Conservation (phyloP, 352 stramenopile genomes). For the Phytophthora agathidicida region DNA sequence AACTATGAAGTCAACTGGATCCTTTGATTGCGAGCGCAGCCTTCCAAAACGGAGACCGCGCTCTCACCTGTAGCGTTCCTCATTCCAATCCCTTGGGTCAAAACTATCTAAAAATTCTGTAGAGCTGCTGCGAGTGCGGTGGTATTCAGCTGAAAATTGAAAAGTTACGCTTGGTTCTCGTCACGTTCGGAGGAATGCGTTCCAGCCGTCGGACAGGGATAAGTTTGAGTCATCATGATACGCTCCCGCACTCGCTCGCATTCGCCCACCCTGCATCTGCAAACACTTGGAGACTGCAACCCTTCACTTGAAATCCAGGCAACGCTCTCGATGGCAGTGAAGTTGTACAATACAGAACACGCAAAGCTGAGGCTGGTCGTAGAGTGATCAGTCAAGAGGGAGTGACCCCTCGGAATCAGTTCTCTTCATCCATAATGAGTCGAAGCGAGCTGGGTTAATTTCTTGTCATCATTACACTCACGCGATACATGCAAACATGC, state of each 20-base stretch:
- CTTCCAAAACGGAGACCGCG: slow-evolving; percentile 73
- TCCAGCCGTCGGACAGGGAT: slow-evolving; percentile 89
- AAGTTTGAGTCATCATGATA: slow-evolving; percentile 89
- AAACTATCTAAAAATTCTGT: background rate
- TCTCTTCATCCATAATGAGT: slow-evolving; percentile 88
- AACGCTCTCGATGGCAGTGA: slow-evolving; percentile 1
- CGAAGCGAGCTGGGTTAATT: slow-evolving; percentile 90
- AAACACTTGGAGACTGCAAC: background rate
- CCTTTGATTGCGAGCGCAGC: slow-evolving; percentile 78
- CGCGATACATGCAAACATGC: slow-evolving; percentile 16
- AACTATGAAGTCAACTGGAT: slow-evolving; percentile 91
- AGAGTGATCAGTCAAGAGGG: slow-evolving; percentile 88
- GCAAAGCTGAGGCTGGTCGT: slow-evolving; percentile 16
- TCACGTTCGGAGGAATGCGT: slow-evolving; percentile 82
- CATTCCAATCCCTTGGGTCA: slow-evolving; percentile 59
- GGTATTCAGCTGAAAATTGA: slow-evolving; percentile 82
- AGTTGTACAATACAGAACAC: slow-evolving; percentile 12
- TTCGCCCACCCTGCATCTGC: background rate
- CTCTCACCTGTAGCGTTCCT: slow-evolving; percentile 81
- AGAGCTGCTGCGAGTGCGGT: slow-evolving; percentile 19
- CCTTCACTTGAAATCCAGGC: slow-evolving; percentile 32
- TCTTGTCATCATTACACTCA: slow-evolving; percentile 90
- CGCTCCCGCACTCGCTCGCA: slow-evolving; percentile 18
- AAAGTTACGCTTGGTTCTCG: slow-evolving; percentile 92
- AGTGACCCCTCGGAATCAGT: slow-evolving; percentile 89